These are phyloP conservation scores for Prototheca wickerhamii DNA, from an alignment of 163 green algal genomes.

Conservation along the genomic window DNA sequence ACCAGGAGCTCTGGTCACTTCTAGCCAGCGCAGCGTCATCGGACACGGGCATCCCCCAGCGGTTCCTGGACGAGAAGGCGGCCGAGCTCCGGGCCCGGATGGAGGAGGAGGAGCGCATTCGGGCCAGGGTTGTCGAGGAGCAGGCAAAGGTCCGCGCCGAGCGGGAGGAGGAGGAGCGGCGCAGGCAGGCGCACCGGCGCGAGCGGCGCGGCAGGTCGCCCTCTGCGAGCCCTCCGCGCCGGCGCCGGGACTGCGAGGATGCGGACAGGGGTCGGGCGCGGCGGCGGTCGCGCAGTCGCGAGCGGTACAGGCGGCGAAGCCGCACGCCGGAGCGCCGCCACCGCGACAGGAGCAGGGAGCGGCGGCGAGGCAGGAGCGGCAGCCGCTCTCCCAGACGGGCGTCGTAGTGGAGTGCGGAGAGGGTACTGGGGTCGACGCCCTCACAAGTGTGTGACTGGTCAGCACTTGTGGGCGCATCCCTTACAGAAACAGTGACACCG, in stretches of 20 bases:
- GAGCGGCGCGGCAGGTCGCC: neutral
- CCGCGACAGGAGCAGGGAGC: too few relatives aligned
- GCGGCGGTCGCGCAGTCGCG: neutral
- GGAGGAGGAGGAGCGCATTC: conserved; percentile 46
- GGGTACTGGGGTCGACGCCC: too few relatives aligned
- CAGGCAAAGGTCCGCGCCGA: conserved; percentile 10
- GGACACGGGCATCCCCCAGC: conserved; percentile 71
- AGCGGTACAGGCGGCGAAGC: too few relatives aligned
- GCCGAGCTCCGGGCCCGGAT: conserved; percentile 54
- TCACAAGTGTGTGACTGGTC: too few relatives aligned
- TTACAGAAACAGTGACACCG: too few relatives aligned
- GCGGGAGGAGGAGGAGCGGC: neutral
- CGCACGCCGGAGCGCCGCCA: too few relatives aligned
- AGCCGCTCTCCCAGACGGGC: too few relatives aligned
- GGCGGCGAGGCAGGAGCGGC: too few relatives aligned
- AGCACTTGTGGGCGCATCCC: too few relatives aligned
- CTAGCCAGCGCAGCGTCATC: conserved; percentile 70
- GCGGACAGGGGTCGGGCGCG: neutral
- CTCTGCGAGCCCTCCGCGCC: neutral
- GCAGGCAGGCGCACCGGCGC: neutral
- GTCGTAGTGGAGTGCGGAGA: too few relatives aligned
- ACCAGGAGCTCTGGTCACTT: conserved; percentile 86
- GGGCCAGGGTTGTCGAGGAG: conserved; percentile 26
- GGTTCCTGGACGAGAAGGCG: conserved; percentile 84
- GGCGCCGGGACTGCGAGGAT: neutral